Base-by-base conservation (phyloP, 1,284 basidiomycete genomes). In the Ganoderma resinaceum region DNA sequence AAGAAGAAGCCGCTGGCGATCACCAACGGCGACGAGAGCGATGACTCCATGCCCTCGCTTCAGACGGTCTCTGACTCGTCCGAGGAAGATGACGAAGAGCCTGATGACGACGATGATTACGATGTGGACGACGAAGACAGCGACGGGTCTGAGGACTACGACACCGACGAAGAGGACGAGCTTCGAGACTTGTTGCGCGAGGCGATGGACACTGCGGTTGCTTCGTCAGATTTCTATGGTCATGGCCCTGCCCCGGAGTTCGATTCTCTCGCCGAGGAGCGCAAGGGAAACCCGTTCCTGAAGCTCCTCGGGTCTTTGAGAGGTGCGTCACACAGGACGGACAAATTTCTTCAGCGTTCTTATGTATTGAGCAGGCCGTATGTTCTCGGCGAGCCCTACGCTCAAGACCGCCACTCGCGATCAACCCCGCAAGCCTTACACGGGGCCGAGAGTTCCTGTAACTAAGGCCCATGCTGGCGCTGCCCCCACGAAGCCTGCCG, bases 281-380 rank as follows among this genome's bases (percentile, higher is more conserved):
- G 84, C 65, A 89, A 89, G 76, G 86, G 83, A 18, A 94, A 94
- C 73, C 90, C 92, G 0, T 92, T 94, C 77, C 77, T 93, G 75
- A 92, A 89, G 77, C 77, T 93, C 42, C 80, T 94, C 69, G 89
- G 89, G 26, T 89, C 89, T 18, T 76, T 94, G 65, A 84, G 89
- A 86, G 93, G 92, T 89, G 72, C 49, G 78, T 74, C 52, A 20
- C 35, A 16, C 23, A 0, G 26, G 33, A 8, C 1, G 11, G 7
- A 7, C 42, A 18, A 14, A 20, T 37, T 29, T 12, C 0, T 14
- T 18, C 9, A 12, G 1, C 6, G 2, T 12, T 33, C 33, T 26
- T 5, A 18, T 52, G 3, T 35, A 23, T 26, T 8, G n/a, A 18
- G 16, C 46, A 35, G 14, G 52, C 12, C 33, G 26, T 61, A 85